Conservation (phyloP, 345 rosid species). For the Gossypium bickii region DNA sequence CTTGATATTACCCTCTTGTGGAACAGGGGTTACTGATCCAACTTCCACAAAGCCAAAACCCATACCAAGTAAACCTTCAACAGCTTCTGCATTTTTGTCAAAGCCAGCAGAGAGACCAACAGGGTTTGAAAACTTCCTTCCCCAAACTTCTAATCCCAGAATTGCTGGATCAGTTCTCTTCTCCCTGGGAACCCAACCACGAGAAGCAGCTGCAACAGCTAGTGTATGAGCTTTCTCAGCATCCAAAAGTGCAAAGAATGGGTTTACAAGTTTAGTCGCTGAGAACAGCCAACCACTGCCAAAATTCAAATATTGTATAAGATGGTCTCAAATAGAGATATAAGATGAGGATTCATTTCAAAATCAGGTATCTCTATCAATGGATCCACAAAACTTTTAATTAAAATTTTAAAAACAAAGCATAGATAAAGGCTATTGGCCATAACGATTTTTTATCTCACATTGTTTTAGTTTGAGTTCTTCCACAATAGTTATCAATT, state of each 20-base stretch:
- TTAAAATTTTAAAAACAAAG: neutral
- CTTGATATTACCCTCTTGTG: conserved; percentile 94
- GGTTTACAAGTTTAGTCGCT: conserved; percentile 91
- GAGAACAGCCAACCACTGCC: conserved; percentile 93
- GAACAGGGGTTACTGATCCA: conserved; percentile 94
- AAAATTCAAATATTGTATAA: conserved; percentile 18
- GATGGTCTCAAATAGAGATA: neutral
- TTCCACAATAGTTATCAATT: neutral
- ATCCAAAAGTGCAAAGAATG: conserved; percentile 88
- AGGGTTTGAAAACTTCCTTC: conserved; percentile 93
- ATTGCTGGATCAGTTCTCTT: conserved; percentile 76
- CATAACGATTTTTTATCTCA: neutral
- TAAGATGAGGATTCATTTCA: neutral
- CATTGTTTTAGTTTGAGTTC: neutral
- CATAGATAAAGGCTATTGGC: neutral
- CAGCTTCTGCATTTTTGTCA: conserved; percentile 96
- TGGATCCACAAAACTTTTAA: neutral
- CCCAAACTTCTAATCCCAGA: conserved; percentile 91
- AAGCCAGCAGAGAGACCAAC: conserved; percentile 98
- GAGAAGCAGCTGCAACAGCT: conserved; percentile 91
- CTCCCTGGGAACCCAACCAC: conserved; percentile 96
- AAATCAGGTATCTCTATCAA: neutral
- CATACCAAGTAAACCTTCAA: conserved; percentile 80
- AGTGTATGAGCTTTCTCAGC: conserved; percentile 86
- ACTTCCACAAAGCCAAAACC: conserved; percentile 98